Conservation (phyloP, 1,139 yeast genomes). For the Taphrina confusa region DNA sequence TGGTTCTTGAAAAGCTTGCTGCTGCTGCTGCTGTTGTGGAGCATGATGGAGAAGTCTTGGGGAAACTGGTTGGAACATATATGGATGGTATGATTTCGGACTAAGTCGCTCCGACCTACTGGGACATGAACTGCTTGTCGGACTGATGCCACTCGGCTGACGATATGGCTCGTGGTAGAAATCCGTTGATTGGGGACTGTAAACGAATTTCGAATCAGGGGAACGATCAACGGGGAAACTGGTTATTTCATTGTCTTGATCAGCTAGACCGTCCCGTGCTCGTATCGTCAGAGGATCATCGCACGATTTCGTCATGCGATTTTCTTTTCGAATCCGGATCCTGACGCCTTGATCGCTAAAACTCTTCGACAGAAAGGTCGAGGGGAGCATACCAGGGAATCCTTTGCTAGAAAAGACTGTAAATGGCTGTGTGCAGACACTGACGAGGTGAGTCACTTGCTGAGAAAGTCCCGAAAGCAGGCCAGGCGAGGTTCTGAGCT, state of each 20-base stretch:
- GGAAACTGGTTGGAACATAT: background rate
- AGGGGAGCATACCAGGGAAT: slow-evolving; percentile 45
- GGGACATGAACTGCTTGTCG: background rate
- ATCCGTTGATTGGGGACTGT: too few relatives aligned
- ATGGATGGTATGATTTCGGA: slow-evolving; percentile 4
- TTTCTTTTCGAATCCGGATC: slow-evolving; percentile 22
- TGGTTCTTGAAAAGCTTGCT: background rate
- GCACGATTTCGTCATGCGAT: too few relatives aligned
- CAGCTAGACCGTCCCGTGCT: too few relatives aligned
- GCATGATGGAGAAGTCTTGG: background rate
- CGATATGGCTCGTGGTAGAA: too few relatives aligned
- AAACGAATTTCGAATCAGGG: too few relatives aligned
- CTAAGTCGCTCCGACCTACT: background rate
- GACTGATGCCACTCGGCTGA: too few relatives aligned
- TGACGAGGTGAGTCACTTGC: slow-evolving; percentile 37
- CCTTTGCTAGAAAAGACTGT: slow-evolving; percentile 48
- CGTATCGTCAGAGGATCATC: too few relatives aligned
- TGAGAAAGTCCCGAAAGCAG: background rate
- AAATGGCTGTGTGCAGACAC: slow-evolving; percentile 43
- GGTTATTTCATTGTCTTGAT: too few relatives aligned
- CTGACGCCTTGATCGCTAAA: slow-evolving; percentile 35
- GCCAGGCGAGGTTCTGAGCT: slow-evolving; percentile 1
- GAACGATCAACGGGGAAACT: too few relatives aligned
- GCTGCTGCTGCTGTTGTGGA: too few relatives aligned
- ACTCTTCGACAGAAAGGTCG: slow-evolving; percentile 20